Evolutionary conservation across 192 early-diverging fungal species (phyloP).

Genomic region (Polychytrium aggregatum): DNA sequence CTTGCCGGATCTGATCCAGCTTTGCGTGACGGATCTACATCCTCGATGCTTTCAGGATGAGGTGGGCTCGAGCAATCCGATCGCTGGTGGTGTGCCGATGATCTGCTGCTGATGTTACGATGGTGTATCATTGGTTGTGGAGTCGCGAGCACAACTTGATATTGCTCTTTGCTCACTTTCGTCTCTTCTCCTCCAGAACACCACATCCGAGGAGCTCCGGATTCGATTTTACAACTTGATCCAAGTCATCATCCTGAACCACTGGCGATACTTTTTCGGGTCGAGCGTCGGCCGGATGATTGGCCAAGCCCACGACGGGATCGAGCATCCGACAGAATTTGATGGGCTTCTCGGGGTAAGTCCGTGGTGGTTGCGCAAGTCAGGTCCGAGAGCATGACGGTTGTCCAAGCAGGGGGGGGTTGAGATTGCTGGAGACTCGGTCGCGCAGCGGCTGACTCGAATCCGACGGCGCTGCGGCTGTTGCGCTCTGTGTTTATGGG

Average conservation of each 20-base stretch:
- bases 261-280: slow-evolving; percentile 14
- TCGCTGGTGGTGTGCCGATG: no score
- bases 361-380: not conserved
- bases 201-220: not conserved
- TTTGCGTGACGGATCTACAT: slow-evolving; percentile 3
- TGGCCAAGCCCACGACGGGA: not conserved
- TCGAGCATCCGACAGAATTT: slow-evolving; percentile 6
- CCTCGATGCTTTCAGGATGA: not conserved
- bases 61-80: slow-evolving; percentile 3
- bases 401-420: no score
- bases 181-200: not conserved
- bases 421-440: no score
- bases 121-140: not conserved
- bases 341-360: slow-evolving; percentile 5
- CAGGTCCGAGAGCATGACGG: no score
- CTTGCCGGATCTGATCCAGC: slow-evolving; percentile 5
- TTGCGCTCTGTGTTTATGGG: not conserved
- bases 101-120: no score
- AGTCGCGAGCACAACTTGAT: not conserved
- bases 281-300: slow-evolving; percentile 1
- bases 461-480: no score
- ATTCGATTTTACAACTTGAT: slow-evolving; percentile 8
- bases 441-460: no score
- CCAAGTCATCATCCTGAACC: slow-evolving; percentile 4
- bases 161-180: no score